These are phyloP conservation scores for Penicillium coffeae DNA, from an alignment of 495 filamentous ascomycete species.

Conservation along the genomic window DNA sequence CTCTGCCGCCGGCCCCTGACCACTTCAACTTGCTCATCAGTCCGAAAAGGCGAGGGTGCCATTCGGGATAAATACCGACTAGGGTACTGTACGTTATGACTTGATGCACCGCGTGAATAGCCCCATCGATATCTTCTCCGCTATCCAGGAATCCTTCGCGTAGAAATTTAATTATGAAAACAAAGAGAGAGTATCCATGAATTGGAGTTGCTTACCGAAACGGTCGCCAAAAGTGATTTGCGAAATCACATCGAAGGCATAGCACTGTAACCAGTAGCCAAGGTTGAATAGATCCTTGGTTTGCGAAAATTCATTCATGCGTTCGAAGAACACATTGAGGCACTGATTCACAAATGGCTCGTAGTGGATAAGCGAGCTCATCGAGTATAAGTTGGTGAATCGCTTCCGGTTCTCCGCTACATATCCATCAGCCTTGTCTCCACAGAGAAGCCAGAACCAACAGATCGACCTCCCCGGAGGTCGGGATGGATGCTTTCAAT, in stretches of 20 bases:
- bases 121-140: conserved; percentile 61
- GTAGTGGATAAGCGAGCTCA: conserved; percentile 51
- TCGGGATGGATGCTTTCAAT: not conserved
- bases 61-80: conserved; percentile 44
- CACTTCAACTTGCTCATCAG: conserved; percentile 36
- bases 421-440: not conserved
- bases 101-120: conserved; percentile 51
- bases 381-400: conserved; percentile 47
- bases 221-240: conserved; percentile 63
- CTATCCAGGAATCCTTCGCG: conserved; percentile 57
- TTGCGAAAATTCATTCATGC: conserved; percentile 41
- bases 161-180: not conserved
- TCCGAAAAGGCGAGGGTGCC: conserved; percentile 42
- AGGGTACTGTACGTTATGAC: conserved; percentile 55
- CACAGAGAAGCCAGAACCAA: not conserved
- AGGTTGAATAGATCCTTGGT: conserved; percentile 37
- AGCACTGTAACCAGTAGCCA: conserved; percentile 53
- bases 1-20: conserved; percentile 38
- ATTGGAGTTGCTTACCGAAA: conserved; percentile 34
- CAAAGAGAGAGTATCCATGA: not conserved
- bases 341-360: conserved; percentile 54
- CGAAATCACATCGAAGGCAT: conserved; percentile 61
- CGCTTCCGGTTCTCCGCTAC: conserved; percentile 33
- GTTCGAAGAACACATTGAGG: conserved; percentile 41
- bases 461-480: not conserved